A percentile compares a stretch with the other conserved stretches of the same genome.
These are phyloP conservation scores for Trametes cingulata DNA, from an alignment of 768 basidiomycete genomes.

Conservation along the genomic window DNA sequence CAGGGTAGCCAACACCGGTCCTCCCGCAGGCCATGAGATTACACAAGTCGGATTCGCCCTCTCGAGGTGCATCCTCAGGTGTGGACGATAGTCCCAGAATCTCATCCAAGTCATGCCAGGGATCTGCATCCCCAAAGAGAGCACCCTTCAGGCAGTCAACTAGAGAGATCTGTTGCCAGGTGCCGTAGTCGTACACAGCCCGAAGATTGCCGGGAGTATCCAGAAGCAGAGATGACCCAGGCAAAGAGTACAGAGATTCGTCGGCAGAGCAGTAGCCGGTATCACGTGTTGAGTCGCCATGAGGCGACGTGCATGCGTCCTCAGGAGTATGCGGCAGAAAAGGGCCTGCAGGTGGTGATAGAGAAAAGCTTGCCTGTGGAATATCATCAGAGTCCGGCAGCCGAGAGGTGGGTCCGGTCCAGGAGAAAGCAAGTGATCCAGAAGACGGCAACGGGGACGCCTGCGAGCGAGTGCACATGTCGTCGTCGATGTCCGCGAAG, in stretches of 20 bases:
- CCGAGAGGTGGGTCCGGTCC: neutral
- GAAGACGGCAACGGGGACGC: neutral
- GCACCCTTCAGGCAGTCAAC: constrained; percentile 20
- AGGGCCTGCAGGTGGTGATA: neutral
- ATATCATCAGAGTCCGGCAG: constrained; percentile 2
- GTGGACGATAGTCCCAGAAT: constrained; percentile 11
- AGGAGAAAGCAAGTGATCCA: neutral
- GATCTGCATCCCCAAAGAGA: constrained; percentile 27
- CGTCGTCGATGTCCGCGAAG: neutral
- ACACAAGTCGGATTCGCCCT: neutral
- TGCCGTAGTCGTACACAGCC: neutral
- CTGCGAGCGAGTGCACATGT: too few species aligned
- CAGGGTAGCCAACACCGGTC: constrained; percentile 9
- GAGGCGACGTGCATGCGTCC: neutral
- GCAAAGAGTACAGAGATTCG: neutral
- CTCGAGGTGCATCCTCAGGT: too few species aligned
- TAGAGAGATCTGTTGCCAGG: constrained; percentile 10
- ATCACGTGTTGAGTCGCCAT: neutral
- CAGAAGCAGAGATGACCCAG: neutral
- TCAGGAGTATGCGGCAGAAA: neutral
- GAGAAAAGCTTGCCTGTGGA: constrained; percentile 17
- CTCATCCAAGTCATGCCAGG: constrained; percentile 19
- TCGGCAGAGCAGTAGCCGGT: neutral
- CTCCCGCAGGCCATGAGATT: neutral
- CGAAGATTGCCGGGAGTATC: too few species aligned